These are phyloP conservation scores for Fomitopsis palustris DNA, from an alignment of 1,284 basidiomycete species.

Conservation along the genomic window DNA sequence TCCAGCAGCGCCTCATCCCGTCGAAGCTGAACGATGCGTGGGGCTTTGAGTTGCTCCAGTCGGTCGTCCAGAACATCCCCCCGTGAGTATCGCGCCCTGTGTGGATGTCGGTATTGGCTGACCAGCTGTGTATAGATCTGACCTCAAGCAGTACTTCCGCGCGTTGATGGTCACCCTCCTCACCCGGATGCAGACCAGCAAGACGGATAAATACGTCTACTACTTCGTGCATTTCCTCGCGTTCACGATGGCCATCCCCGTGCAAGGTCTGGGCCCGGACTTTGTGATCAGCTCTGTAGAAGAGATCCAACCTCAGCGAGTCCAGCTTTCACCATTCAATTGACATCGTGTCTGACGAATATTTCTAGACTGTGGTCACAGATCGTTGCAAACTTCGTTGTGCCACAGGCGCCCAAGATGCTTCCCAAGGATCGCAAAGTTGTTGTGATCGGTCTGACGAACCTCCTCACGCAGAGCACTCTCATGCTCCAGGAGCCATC, in stretches of 20 bases:
- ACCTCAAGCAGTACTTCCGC: slow-evolving; percentile 74
- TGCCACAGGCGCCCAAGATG: slow-evolving; percentile 81
- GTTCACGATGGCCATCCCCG: slow-evolving; percentile 72
- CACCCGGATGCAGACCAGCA: slow-evolving; percentile 83
- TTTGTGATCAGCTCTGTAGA: slow-evolving; percentile 78
- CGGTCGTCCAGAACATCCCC: slow-evolving; percentile 71
- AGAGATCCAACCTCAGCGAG: slow-evolving; percentile 82
- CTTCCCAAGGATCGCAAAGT: slow-evolving; percentile 82
- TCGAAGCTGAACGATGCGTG: slow-evolving; percentile 87
- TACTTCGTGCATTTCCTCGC: slow-evolving; percentile 80
- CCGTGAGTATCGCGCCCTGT: slow-evolving; percentile 47
- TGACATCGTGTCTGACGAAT: not conserved
- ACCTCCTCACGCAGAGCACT: slow-evolving; percentile 73
- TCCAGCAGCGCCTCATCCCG: slow-evolving; percentile 87
- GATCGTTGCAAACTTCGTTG: slow-evolving; percentile 75
- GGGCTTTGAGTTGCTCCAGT: slow-evolving; percentile 89
- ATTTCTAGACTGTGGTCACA: slow-evolving; percentile 77
- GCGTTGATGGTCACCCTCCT: slow-evolving; percentile 81
- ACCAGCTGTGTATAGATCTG: slow-evolving; percentile 38
- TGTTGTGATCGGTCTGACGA: slow-evolving; percentile 79
- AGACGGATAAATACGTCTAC: slow-evolving; percentile 89
- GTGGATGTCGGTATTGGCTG: not conserved
- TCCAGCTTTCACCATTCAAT: slow-evolving; percentile 11
- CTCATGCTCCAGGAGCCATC: slow-evolving; percentile 65
- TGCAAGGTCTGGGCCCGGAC: slow-evolving; percentile 73